Evolutionary conservation across 164 flowering plant species (phyloP).

Genomic region (Tetracentron sinense): DNA sequence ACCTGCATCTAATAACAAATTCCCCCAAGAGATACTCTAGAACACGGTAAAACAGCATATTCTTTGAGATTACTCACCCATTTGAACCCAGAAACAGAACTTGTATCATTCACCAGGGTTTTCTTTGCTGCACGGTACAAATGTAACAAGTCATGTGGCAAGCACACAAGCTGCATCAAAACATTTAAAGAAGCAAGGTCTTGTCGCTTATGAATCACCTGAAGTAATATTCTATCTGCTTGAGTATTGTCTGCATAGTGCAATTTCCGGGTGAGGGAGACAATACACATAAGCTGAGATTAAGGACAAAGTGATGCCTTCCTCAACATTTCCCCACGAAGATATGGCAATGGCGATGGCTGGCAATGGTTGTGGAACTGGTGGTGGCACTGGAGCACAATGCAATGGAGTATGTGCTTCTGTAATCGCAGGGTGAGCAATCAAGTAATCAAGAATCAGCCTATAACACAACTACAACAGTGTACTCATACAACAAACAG

Average conservation of each 20-base stretch:
- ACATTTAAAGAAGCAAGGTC: no score
- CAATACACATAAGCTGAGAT: not conserved
- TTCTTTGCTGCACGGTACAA: not conserved
- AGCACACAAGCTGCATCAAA: not conserved
- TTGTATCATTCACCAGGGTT: conserved; percentile 1
- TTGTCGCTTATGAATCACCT: not conserved
- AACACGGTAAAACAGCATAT: no score
- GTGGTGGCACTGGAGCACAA: not conserved
- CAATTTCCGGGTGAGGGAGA: not conserved
- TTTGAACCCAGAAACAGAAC: not conserved
- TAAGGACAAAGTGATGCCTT: no score
- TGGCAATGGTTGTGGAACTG: not conserved
- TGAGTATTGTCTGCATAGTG: not conserved
- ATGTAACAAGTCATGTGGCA: not conserved
- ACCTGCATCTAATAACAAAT: no score
- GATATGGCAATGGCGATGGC: no score
- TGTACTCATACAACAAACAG: no score
- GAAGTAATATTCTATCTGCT: conserved; percentile 3
- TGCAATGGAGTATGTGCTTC: not conserved
- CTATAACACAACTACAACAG: no score
- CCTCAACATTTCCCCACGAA: not conserved
- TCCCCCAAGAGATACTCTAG: no score
- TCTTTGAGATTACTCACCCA: conserved; percentile 1
- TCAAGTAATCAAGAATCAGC: not conserved
- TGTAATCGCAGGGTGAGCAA: not conserved